Percentiles rank a stretch among this genome's conserved stretches.
phyloP scores from a whole-genome alignment of 768 basidiomycete species.

The Sutorius australiensis region DNA sequence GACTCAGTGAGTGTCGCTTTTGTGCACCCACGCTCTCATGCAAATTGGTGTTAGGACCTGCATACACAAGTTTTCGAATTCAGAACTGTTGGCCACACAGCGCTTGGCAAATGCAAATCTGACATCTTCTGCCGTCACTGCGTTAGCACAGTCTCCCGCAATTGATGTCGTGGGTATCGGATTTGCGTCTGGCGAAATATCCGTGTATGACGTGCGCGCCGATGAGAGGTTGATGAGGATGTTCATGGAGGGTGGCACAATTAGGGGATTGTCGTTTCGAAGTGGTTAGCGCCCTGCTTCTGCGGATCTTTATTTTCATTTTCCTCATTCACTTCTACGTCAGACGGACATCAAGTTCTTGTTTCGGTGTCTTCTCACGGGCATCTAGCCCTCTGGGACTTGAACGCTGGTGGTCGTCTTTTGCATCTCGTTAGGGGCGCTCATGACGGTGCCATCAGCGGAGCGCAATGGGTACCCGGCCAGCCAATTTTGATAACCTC shows the following conservation, averaged over 20 bases:
- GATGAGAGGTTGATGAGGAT: constrained; percentile 88
- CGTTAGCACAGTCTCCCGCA: constrained; percentile 87
- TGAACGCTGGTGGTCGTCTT: constrained; percentile 75
- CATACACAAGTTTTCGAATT: constrained; percentile 71
- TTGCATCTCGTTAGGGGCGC: constrained; percentile 85
- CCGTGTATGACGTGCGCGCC: constrained; percentile 84
- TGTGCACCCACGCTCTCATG: neutral
- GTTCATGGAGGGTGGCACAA: constrained; percentile 83
- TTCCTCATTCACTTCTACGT: constrained; percentile 2
- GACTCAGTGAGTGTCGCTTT: constrained; percentile 53
- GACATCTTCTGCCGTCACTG: constrained; percentile 55
- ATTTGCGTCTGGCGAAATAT: constrained; percentile 81
- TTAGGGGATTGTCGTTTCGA: constrained; percentile 77
- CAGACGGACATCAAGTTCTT: constrained; percentile 85
- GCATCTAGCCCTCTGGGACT: constrained; percentile 90
- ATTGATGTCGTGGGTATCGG: constrained; percentile 96
- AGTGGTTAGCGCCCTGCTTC: constrained; percentile 56
- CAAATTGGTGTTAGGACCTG: constrained; percentile 50
- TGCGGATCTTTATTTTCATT: neutral
- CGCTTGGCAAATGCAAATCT: constrained; percentile 27
- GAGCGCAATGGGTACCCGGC: constrained; percentile 88
- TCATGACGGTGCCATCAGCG: constrained; percentile 80
- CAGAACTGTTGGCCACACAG: constrained; percentile 46
- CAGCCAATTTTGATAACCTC: constrained; percentile 89
- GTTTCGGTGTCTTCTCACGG: constrained; percentile 86